Base-by-base conservation (phyloP, 768 basidiomycete genomes). In the Xerocomus spinulosus region DNA sequence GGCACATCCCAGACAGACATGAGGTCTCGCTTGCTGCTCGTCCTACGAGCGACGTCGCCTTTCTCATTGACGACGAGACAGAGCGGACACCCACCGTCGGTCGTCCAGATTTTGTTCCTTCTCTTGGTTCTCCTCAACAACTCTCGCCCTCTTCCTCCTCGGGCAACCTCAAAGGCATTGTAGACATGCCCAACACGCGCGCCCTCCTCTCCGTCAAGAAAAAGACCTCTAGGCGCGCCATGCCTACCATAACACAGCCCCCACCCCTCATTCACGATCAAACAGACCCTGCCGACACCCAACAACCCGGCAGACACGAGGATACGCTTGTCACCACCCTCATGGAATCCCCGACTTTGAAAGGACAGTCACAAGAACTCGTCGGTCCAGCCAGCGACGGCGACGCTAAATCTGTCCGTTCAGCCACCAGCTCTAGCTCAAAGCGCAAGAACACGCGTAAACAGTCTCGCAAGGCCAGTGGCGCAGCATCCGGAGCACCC, bases 401-500 rank as follows among this genome's bases (percentile, higher is more conserved):
- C 0, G 67, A 67, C 55, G 33, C 34, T 8, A 65, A 54, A 32
- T 67, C 64, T 3, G 24, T 64, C 9, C 61, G 45, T 10, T 66
- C 64, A 3, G 49, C 39, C 2, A 49, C 47, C 6, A 66, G 66
- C 46, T 60, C 66, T 30, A 47, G 13, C 18, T 59, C 66, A 18
- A 70, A 53, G 21, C 55, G 53, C 21, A 64, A 61, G 52, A 48
- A 37, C 21, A 46, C 33, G 14, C 54, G 53, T 17, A 61, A 43
- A 26, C 44, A 52, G 7, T 59, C 64, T 3, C 63, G 68, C 28
- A 72, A 67, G 57, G 76, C 80, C 2, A 74, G 78, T 0, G 79
- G 80, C 42, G 82, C 84, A 1, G 79, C 81, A 3, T 80, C 81
- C 15, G 81, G 83, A 15, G 68, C 83, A 25, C 77, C 82, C 38